Percentiles rank a stretch among this genome's conserved stretches.
Conservation (phyloP, 163 green algal genomes). For the Trebouxiophyceae sp. region DNA sequence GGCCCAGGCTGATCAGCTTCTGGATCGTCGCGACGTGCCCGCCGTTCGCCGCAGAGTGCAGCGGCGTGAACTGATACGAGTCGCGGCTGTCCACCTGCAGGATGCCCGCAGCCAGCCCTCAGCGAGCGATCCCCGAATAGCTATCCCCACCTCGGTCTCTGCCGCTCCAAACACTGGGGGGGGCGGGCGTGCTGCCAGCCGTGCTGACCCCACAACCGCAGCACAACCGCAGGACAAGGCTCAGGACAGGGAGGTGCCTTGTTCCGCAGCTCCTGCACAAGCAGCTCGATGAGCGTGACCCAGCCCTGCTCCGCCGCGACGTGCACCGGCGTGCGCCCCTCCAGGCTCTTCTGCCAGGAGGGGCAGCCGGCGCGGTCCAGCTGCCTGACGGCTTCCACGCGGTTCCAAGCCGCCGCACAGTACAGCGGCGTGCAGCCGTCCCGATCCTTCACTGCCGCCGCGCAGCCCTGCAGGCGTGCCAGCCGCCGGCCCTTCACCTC, state of each 20-base stretch:
- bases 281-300: conserved; percentile 31
- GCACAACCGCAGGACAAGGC: no score
- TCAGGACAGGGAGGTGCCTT: no score
- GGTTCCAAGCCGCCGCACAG: conserved; percentile 51
- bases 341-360: conserved; percentile 18
- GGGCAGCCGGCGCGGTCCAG: conserved; percentile 37
- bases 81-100: conserved; percentile 36
- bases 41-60: conserved; percentile 49
- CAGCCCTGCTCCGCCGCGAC: conserved; percentile 53
- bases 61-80: conserved; percentile 46
- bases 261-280: conserved; percentile 41
- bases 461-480: conserved; percentile 18
- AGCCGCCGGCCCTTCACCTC: no score
- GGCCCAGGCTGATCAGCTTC: conserved; percentile 31
- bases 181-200: no score
- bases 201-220: no score
- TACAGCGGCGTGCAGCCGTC: conserved; percentile 58
- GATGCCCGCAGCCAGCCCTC: no score
- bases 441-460: conserved; percentile 28
- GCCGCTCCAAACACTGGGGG: no score
- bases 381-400: conserved; percentile 29
- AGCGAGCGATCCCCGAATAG: no score
- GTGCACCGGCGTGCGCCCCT: conserved; percentile 44
- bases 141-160: no score
- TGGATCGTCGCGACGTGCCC: conserved; percentile 42